Evolutionary conservation across 73 alveolate genomes (phyloP).

Genomic region (Stentor coeruleus): DNA sequence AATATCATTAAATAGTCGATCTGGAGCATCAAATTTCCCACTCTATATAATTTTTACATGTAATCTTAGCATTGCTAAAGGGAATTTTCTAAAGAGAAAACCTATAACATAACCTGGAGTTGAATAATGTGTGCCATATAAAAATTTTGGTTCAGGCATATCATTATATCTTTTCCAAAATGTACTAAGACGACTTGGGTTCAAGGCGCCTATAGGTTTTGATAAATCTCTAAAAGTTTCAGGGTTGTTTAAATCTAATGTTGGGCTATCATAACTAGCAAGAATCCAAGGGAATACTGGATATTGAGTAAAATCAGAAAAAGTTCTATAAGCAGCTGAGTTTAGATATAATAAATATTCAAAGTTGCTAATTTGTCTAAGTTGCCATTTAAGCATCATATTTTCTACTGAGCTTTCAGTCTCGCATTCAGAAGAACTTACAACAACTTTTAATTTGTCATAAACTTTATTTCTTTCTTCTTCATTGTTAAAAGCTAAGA

Average conservation of each 20-base stretch:
- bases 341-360: constrained; percentile 89
- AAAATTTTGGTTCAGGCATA: constrained; percentile 71
- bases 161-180: constrained; percentile 55
- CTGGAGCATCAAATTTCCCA: constrained; percentile 98
- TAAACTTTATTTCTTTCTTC: constrained; percentile 85
- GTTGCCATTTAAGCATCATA: constrained; percentile 84
- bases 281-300: constrained; percentile 99
- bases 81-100: constrained; percentile 86
- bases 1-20: constrained; percentile 87
- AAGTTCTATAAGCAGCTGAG: constrained; percentile 85
- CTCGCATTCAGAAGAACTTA: constrained; percentile 58
- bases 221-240: constrained; percentile 86
- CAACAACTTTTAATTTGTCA: constrained; percentile 58
- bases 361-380: constrained; percentile 81
- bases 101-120: constrained; percentile 99
- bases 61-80: constrained; percentile 93
- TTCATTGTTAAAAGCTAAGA: constrained; percentile 72
- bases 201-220: constrained; percentile 97
- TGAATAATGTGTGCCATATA: constrained; percentile 99
- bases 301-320: constrained; percentile 93
- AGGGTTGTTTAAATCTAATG: constrained; percentile 55
- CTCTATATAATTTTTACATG: constrained; percentile 44
- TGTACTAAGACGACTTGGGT: constrained; percentile 79
- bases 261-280: constrained; percentile 67
- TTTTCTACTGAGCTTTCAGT: constrained; percentile 83